phyloP scores from a whole-genome alignment of 257 asterid species.

The Solanum lycopersicoides region DNA sequence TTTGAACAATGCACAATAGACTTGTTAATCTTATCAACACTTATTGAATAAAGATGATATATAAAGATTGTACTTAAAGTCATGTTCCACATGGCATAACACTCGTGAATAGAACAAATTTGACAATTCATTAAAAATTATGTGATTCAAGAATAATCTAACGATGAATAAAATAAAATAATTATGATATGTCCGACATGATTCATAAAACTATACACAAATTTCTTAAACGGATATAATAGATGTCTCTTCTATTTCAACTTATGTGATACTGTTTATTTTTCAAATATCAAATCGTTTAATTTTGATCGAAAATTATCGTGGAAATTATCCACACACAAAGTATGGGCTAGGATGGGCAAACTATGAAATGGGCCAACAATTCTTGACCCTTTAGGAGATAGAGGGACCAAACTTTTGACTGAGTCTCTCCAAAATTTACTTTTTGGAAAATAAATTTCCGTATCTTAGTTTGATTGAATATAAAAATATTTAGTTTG shows the following conservation, averaged over 20 bases:
- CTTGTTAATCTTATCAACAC: background rate
- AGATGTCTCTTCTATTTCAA: fast-evolving
- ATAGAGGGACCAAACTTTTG: background rate
- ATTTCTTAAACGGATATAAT: fast-evolving
- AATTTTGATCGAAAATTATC: fast-evolving
- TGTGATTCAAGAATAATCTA: background rate
- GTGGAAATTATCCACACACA: background rate
- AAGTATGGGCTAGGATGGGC: background rate
- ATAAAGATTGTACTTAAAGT: background rate
- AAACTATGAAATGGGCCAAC: background rate
- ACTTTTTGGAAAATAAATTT: background rate
- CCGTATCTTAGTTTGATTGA: background rate
- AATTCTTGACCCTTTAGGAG: background rate
- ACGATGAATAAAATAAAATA: background rate
- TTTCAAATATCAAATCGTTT: fast-evolving
- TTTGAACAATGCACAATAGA: background rate
- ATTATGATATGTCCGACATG: background rate
- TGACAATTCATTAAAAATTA: background rate
- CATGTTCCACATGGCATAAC: background rate
- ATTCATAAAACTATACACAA: background rate
- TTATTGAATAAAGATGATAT: background rate
- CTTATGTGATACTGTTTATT: too few relatives aligned
- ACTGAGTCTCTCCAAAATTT: background rate
- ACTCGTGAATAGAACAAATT: background rate
- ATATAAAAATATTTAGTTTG: background rate